Percentiles rank a stretch among this genome's conserved stretches.
phyloP scores from a whole-genome alignment of 768 basidiomycete species.

The Mycena latifolia region DNA sequence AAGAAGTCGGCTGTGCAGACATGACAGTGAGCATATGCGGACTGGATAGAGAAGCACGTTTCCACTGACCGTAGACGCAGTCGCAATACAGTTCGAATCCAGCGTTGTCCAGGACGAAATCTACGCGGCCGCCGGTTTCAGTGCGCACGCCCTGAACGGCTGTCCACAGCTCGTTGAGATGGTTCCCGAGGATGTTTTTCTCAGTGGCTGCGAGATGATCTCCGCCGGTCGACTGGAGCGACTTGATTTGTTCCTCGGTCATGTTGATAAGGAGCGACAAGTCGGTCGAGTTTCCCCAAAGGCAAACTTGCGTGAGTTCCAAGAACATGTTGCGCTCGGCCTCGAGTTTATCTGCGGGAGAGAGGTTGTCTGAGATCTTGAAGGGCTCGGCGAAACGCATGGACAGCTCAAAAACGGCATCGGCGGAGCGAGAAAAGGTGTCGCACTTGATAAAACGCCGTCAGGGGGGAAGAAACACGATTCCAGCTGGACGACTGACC shows the following conservation, averaged over 20 bases:
- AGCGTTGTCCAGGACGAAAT: slow-evolving; percentile 90
- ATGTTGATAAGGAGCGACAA: slow-evolving; percentile 96
- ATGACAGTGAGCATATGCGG: slow-evolving; percentile 12
- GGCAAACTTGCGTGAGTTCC: slow-evolving; percentile 94
- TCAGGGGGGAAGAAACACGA: slow-evolving; percentile 24
- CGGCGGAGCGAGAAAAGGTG: slow-evolving; percentile 92
- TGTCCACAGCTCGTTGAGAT: slow-evolving; percentile 80
- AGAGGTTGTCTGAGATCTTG: slow-evolving; percentile 66
- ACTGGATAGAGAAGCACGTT: neutral
- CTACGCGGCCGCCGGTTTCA: slow-evolving; percentile 79
- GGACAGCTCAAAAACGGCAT: slow-evolving; percentile 95
- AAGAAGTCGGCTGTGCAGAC: slow-evolving; percentile 84
- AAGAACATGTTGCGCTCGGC: slow-evolving; percentile 89
- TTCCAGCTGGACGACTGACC: slow-evolving; percentile 47
- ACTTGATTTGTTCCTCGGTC: slow-evolving; percentile 97
- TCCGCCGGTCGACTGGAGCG: slow-evolving; percentile 96
- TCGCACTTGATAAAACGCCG: slow-evolving; percentile 72
- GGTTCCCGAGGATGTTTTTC: slow-evolving; percentile 95
- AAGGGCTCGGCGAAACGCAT: slow-evolving; percentile 92
- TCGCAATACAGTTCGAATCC: slow-evolving; percentile 93
- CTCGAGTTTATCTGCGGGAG: slow-evolving; percentile 70
- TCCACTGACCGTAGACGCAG: slow-evolving; percentile 79
- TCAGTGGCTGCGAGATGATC: slow-evolving; percentile 95
- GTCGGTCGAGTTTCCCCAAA: slow-evolving; percentile 98
- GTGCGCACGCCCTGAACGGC: slow-evolving; percentile 76